These are phyloP conservation scores for Austroboletus novae-zelandiae DNA, from an alignment of 1,284 basidiomycete genomes.

Conservation along the genomic window DNA sequence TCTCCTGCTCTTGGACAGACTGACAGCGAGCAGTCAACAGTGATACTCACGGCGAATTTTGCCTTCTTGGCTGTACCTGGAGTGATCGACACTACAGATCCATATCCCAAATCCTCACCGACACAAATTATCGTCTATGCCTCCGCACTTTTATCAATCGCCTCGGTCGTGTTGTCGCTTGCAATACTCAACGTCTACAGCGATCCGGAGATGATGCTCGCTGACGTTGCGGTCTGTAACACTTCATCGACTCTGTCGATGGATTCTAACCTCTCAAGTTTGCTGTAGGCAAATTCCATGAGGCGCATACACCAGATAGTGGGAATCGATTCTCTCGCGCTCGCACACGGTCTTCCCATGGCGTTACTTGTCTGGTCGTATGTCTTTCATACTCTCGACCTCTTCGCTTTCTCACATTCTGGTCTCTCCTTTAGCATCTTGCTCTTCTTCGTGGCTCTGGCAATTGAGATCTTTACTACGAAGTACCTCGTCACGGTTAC, in stretches of 20 bases:
- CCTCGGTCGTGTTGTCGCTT: conserved; percentile 19
- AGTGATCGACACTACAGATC: background rate
- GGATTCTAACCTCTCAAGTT: background rate
- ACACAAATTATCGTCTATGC: conserved; percentile 13
- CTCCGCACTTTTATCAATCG: conserved; percentile 9
- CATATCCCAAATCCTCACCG: background rate
- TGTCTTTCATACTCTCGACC: background rate
- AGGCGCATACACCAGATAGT: background rate
- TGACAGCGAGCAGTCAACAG: conserved; percentile 17
- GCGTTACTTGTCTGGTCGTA: background rate
- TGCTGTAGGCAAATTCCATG: background rate
- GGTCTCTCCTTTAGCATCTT: background rate
- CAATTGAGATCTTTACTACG: background rate
- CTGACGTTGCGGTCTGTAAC: conserved; percentile 12
- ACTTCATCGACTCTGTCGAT: background rate
- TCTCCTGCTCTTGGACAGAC: background rate
- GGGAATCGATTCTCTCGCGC: conserved; percentile 2
- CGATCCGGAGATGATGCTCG: conserved; percentile 8
- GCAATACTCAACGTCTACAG: conserved; percentile 17
- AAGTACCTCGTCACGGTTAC: background rate
- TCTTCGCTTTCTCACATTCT: background rate
- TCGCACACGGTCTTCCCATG: conserved; percentile 7
- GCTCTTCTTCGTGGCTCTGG: background rate
- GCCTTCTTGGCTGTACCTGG: conserved; percentile 14
- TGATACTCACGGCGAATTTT: conserved; percentile 21